Evolutionary conservation across 257 asterid genomes (phyloP).

Genomic region (Lavandula angustifolia): DNA sequence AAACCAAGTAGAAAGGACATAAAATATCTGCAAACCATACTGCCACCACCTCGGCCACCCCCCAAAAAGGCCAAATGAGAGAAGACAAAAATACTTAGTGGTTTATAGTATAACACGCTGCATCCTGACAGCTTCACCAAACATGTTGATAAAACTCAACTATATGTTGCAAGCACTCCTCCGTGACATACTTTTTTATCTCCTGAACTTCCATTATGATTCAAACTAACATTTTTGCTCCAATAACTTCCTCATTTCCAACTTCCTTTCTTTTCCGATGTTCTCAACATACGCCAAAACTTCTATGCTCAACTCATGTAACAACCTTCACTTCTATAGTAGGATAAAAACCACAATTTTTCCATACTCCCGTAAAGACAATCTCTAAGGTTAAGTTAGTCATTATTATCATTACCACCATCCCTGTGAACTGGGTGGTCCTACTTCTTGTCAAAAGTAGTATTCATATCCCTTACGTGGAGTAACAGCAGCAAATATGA

Average conservation of each 20-base stretch:
- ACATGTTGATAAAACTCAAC: not conserved
- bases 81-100: not conserved
- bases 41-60: too few species aligned
- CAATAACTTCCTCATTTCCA: not conserved
- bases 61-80: not conserved
- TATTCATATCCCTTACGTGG: not conserved
- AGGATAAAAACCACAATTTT: not conserved
- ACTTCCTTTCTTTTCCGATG: too few species aligned
- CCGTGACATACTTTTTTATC: not conserved
- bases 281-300: not conserved
- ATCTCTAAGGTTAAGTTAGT: not conserved
- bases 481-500: constrained; percentile 1
- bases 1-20: not conserved
- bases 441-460: not conserved
- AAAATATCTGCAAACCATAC: not conserved
- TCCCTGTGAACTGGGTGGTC: not conserved
- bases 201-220: not conserved
- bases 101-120: not conserved
- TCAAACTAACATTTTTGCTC: not conserved
- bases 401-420: not conserved
- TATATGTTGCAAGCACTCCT: not conserved
- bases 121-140: not conserved
- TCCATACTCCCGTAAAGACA: not conserved
- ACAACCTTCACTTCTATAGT: not conserved
- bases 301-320: not conserved